Conservation (phyloP, 139 green algal species). For the Trebouxia sp. region DNA sequence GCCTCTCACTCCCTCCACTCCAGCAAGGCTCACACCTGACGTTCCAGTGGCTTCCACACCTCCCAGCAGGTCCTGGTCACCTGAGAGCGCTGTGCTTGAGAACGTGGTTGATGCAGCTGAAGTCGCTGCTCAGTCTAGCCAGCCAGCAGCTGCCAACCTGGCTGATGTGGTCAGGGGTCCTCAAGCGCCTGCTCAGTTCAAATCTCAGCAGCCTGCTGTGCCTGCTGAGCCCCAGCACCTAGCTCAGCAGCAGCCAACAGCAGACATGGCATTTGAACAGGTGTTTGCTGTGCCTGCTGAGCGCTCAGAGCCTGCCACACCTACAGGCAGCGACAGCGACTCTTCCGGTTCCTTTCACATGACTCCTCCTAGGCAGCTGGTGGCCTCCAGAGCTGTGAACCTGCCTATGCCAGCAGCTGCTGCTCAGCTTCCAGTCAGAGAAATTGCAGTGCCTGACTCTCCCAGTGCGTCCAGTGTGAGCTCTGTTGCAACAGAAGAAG, state of each 20-base stretch:
- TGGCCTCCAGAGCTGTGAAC: background rate
- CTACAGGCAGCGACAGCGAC: slow-evolving; percentile 13
- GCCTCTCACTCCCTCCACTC: background rate
- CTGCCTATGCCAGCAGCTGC: background rate
- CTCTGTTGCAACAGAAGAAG: background rate
- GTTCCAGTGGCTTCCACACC: background rate
- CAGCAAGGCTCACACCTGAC: background rate
- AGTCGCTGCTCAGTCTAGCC: background rate
- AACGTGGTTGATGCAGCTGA: slow-evolving; percentile 1
- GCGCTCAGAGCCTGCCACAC: too few species aligned
- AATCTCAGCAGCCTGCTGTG: background rate
- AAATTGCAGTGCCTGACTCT: background rate
- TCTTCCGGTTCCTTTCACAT: background rate
- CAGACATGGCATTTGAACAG: background rate
- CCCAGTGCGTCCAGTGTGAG: background rate
- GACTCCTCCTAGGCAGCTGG: background rate
- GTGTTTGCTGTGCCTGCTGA: background rate
- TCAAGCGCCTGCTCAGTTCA: background rate
- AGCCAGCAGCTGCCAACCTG: background rate
- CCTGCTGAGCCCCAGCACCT: background rate
- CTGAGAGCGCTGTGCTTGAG: slow-evolving; percentile 13
- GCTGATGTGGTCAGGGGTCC: background rate
- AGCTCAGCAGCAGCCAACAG: too few species aligned
- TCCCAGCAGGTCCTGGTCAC: slow-evolving; percentile 4
- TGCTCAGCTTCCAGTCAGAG: background rate